phyloP scores from a whole-genome alignment of 2,329 filamentous ascomycete genomes.

The Didymellaceae sp. region DNA sequence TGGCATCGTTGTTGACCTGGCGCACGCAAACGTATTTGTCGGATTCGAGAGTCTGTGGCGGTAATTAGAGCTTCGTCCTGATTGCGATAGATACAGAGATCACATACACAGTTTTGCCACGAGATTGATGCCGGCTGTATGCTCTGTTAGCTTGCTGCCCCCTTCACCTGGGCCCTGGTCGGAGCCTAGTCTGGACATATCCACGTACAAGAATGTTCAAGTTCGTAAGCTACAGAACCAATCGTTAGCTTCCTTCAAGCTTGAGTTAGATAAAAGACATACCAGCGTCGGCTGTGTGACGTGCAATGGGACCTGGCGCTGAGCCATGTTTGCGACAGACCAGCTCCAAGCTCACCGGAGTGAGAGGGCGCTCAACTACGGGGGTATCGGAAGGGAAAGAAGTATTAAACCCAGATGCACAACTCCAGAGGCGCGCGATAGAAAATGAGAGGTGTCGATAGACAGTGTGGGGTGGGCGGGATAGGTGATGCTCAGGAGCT shows the following conservation, averaged over 20 bases:
- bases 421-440: constrained; percentile 49
- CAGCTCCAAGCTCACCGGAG: constrained; percentile 49
- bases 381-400: constrained; percentile 45
- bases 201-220: constrained; percentile 57
- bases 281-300: constrained; percentile 83
- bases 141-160: constrained; percentile 38
- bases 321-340: constrained; percentile 61
- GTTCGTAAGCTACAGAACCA: constrained; percentile 50
- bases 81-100: background rate
- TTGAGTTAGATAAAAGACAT: constrained; percentile 31
- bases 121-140: constrained; percentile 73
- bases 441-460: constrained; percentile 44
- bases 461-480: constrained; percentile 33
- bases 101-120: constrained; percentile 84
- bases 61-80: constrained; percentile 28
- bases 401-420: constrained; percentile 47
- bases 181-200: constrained; percentile 18
- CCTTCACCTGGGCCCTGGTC: constrained; percentile 21
- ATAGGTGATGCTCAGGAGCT: constrained; percentile 36
- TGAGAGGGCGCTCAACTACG: constrained; percentile 38
- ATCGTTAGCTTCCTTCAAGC: constrained; percentile 37
- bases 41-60: constrained; percentile 87
- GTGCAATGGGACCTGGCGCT: constrained; percentile 84
- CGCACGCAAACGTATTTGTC: constrained; percentile 95
- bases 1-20: constrained; percentile 82